Evolutionary conservation across 2,329 filamentous ascomycete species (phyloP).

Genomic region (Phyllosticta ampelicida): DNA sequence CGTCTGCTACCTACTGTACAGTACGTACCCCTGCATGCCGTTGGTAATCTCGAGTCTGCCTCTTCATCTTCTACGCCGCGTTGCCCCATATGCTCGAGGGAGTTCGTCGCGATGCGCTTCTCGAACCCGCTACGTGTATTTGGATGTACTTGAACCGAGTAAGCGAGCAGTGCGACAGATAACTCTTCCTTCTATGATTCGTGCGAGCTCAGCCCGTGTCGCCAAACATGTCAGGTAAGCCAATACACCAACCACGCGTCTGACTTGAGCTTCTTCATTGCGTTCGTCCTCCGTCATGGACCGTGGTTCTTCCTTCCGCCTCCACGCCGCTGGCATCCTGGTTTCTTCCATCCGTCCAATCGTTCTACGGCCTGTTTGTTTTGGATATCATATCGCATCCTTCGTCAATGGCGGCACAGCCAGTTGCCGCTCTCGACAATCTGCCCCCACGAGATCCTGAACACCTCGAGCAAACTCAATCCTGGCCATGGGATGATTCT

Average conservation of each 20-base stretch:
- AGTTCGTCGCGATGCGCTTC: not conserved
- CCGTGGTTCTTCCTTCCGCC: conserved; percentile 6
- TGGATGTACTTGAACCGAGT: not conserved
- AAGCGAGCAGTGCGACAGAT: conserved; percentile 10
- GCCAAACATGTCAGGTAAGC: not conserved
- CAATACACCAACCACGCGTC: not conserved
- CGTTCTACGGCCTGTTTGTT: not conserved
- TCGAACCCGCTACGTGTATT: not conserved
- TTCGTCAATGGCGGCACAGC: not conserved
- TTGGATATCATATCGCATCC: not conserved
- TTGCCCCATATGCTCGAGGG: not conserved
- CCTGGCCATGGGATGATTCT: not conserved
- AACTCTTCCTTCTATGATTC: conserved; percentile 7
- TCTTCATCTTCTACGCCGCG: not conserved
- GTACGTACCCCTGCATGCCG: not conserved
- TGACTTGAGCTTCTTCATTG: conserved; percentile 10
- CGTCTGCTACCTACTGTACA: not conserved
- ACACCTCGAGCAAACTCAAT: not conserved
- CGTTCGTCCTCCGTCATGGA: conserved; percentile 6
- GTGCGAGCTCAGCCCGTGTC: not conserved
- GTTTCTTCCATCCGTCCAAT: not conserved
- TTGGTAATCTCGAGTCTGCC: not conserved
- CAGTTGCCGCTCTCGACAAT: not conserved
- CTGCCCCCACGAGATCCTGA: not conserved
- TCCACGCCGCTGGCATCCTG: not conserved